Conservation (phyloP, 192 early-diverging fungal genomes). For the Lunasporangiospora selenospora region DNA sequence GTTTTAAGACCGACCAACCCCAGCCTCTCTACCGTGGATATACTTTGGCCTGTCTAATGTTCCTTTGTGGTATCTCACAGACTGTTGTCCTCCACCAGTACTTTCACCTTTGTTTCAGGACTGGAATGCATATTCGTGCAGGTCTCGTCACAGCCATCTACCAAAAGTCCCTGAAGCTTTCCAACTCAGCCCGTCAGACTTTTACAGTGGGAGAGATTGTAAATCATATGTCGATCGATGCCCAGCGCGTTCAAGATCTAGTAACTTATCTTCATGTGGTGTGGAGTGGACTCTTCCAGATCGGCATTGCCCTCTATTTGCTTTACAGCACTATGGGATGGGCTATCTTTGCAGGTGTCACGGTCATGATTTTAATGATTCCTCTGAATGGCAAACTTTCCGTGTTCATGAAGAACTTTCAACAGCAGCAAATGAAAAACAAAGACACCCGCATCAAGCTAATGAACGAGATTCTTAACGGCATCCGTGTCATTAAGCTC, state of each 20-base stretch:
- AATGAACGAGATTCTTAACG: slow-evolving; percentile 84
- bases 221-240: slow-evolving; percentile 73
- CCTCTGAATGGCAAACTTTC: slow-evolving; percentile 79
- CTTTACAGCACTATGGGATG: slow-evolving; percentile 83
- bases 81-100: slow-evolving; percentile 89
- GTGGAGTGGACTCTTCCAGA: slow-evolving; percentile 83
- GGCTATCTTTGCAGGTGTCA: slow-evolving; percentile 85
- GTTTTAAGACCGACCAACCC: slow-evolving; percentile 58
- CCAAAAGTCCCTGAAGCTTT: slow-evolving; percentile 81
- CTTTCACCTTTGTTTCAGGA: slow-evolving; percentile 82
- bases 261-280: slow-evolving; percentile 75
- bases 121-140: slow-evolving; percentile 77
- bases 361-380: slow-evolving; percentile 79
- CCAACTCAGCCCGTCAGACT: slow-evolving; percentile 76
- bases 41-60: slow-evolving; percentile 83
- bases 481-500: slow-evolving; percentile 95
- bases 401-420: slow-evolving; percentile 67
- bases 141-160: slow-evolving; percentile 86
- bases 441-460: slow-evolving; percentile 60
- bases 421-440: slow-evolving; percentile 87
- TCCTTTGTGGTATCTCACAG: slow-evolving; percentile 75
- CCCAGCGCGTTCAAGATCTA: slow-evolving; percentile 66
- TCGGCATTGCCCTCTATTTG: slow-evolving; percentile 74
- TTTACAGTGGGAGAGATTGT: slow-evolving; percentile 71
- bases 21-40: slow-evolving; percentile 78